Base-by-base conservation (phyloP, 208 protist species). In the Leishmania arabica region DNA sequence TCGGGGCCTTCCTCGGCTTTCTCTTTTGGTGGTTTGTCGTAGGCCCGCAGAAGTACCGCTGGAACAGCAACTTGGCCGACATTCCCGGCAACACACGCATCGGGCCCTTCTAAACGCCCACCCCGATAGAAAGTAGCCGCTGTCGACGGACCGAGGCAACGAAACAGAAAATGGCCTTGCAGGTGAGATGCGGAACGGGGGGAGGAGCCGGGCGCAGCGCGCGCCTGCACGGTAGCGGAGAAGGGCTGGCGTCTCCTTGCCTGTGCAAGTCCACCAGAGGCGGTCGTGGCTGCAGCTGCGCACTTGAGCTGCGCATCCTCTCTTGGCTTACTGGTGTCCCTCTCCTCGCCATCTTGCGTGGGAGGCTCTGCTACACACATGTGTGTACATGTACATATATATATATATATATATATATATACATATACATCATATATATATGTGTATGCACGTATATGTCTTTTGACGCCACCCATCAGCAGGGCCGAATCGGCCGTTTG, bases 11-110 rank as follows among this genome's bases (percentile, higher is more conserved):
- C 37, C 45, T 96, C 51, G 94, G 92, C 13, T 92, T 96, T 60
- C 77, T 95, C 21, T 97, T 97, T 75, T 96, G 91, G 82, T 97
- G 92, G 92, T 96, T 97, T 86, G 77, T 95, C 40, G 94, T 96
- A 21, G 94, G 91, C 13, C 91, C 93, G 19, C 89, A 92, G 85
- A 97, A 97, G 85, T 97, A 97, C 79, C 88, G 84, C 65, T 95
- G 91, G 79, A 88, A 89, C 68, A 95, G 91, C 84, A 91, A 89
- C 77, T 82, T 97, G 51, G 92, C 85, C 53, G 86, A 95, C 79
- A 86, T 95, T 37, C 93, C 91, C n/a, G 93, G 89, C 64, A 95
- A 92, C 87, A 93, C 84, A 54, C 91, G 93, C 34, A 86, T 95
- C 75, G 93, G 93, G 8, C 91, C 91, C 1, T 95, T 97, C 75